These are phyloP conservation scores for Colletotrichum higginsianum DNA, from an alignment of 2,329 filamentous ascomycete genomes.

Conservation along the genomic window DNA sequence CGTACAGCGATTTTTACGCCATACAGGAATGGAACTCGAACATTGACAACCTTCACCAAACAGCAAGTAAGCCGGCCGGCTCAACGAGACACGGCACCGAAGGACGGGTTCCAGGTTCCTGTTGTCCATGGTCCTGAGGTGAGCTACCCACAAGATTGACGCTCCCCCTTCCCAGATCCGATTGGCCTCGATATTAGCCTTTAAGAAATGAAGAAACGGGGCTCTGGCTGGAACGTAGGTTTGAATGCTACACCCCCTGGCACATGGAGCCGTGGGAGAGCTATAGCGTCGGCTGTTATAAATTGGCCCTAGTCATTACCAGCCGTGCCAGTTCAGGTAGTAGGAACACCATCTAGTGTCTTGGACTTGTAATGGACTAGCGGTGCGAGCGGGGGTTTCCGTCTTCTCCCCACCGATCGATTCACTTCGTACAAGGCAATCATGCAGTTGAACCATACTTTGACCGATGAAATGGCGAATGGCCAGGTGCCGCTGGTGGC, in stretches of 20 bases:
- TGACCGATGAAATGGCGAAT: too few species aligned
- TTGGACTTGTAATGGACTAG: not conserved
- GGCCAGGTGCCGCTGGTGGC: too few species aligned
- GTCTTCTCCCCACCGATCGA: too few species aligned
- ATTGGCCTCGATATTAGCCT: slow-evolving; percentile 20
- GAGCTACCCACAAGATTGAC: slow-evolving; percentile 27
- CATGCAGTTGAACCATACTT: too few species aligned
- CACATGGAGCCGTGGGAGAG: not conserved
- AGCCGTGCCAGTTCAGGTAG: not conserved
- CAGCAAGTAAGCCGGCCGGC: slow-evolving; percentile 18
- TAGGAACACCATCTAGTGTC: not conserved
- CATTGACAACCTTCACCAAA: slow-evolving; percentile 23
- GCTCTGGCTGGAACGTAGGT: not conserved
- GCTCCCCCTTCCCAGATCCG: slow-evolving; percentile 16
- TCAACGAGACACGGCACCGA: slow-evolving; percentile 38
- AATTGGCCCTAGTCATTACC: not conserved
- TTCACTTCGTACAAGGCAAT: too few species aligned
- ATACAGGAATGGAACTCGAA: slow-evolving; percentile 19
- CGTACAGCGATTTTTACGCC: slow-evolving; percentile 21
- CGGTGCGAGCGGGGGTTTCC: too few species aligned
- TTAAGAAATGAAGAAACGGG: slow-evolving; percentile 5
- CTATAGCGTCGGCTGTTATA: not conserved
- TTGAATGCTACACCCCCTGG: slow-evolving; percentile 1
- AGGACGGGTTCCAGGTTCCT: slow-evolving; percentile 30
- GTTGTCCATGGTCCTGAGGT: slow-evolving; percentile 21